Conservation (phyloP, 305 asterid species). For the Nicotiana rustica region DNA sequence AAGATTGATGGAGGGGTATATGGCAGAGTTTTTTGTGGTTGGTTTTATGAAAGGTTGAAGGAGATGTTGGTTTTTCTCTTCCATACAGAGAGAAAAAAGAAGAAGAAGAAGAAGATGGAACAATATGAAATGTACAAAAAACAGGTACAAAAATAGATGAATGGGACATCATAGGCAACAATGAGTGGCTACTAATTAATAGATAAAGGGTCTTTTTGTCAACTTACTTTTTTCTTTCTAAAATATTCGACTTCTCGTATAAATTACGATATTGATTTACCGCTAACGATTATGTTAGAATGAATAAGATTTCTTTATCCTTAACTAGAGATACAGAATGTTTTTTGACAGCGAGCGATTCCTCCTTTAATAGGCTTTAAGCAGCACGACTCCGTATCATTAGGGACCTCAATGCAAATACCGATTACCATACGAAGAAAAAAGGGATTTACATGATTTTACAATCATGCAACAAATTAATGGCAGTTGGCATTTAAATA, state of each 20-base stretch:
- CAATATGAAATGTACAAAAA: background rate
- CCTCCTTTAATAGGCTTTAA: too few species aligned
- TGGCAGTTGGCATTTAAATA: background rate
- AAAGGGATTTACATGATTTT: too few species aligned
- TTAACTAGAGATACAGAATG: too few species aligned
- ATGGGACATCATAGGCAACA: background rate
- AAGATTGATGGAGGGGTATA: background rate
- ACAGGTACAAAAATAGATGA: background rate
- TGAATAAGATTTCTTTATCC: too few species aligned
- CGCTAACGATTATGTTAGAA: too few species aligned
- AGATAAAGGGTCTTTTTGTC: background rate
- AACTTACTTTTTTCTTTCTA: background rate
- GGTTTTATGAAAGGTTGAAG: slow-evolving; percentile 58
- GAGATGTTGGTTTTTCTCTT: slow-evolving; percentile 50
- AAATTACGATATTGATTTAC: background rate
- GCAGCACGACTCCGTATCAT: too few species aligned
- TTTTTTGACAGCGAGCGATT: too few species aligned
- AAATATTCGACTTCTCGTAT: background rate
- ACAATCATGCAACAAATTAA: too few species aligned
- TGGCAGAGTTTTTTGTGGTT: slow-evolving; percentile 42
- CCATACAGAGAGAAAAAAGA: slow-evolving; percentile 21
- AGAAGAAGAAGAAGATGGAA: background rate
- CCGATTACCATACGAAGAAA: too few species aligned
- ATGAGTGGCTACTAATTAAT: slow-evolving; percentile 12
- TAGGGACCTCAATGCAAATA: too few species aligned